Evolutionary conservation across 306 rosid genomes (phyloP), one percentile per base, ranked within the genome.

Genomic region (Canavalia gladiata): DNA sequence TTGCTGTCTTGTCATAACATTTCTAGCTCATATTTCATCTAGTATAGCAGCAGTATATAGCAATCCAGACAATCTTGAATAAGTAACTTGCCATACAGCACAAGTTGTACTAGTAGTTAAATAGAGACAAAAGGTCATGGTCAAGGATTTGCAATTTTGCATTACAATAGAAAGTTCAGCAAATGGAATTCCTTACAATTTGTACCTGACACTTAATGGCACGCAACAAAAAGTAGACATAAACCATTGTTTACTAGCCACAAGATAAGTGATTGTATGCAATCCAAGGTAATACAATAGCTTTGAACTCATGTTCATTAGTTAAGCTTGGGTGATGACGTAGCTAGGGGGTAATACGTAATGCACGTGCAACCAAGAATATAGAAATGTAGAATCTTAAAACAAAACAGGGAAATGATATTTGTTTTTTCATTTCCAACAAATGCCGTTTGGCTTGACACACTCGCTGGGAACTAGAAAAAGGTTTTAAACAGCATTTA

Each of bases 11-110:
- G 6, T 64, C 33, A 65, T 30, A 58, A 51, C 33, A 59, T 66
- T 51, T 72, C 10, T 47, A 46, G 68, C 3, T 70, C 43, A 52
- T 76, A 62, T 70, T 64, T 76, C 80, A 81, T 72, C 82, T 46
- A 42, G 42, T 28, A 63, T 42, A 29, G 11, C 63, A 30, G 43
- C 68, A 68, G 47, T 41, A 62, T 11, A 57, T 2, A 7, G 42
- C 33, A 55, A 83, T 63, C 52, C 68, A 33, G n/a, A 33, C 49
- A 75, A 68, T 68, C 58, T 49, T 25, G 11, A 64, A 72, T 7
- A 77, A 49, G 72, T 76, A 30, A 72, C 25, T 55, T 43, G 25
- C 43, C 64, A 57, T 6, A 9, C 10, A 57, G 68, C 10, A 42
- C 57, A 29, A 50, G 59, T 46, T 45, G 62, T 18, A 18, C 25